phyloP scores from a whole-genome alignment of 1,284 basidiomycete species.

The Tilletia indica region DNA sequence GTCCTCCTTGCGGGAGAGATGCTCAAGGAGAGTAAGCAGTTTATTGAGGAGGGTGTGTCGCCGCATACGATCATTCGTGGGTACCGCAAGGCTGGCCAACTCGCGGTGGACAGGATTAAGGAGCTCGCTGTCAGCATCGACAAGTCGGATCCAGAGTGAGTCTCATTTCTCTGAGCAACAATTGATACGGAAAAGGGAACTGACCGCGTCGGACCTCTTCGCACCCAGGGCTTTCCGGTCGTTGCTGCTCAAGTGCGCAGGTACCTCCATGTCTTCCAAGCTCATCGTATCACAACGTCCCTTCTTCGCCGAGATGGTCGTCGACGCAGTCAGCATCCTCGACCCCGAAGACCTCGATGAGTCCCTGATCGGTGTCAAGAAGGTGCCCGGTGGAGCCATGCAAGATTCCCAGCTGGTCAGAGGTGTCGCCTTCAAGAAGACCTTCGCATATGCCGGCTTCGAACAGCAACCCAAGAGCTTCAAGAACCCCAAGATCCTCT shows the following conservation, averaged over 20 bases:
- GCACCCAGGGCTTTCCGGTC: constrained; percentile 78
- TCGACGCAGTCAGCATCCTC: constrained; percentile 77
- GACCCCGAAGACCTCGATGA: constrained; percentile 94
- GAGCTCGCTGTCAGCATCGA: constrained; percentile 87
- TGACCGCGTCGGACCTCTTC: not conserved
- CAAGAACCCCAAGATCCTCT: constrained; percentile 81
- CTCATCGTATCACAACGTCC: constrained; percentile 98
- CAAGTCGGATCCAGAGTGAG: constrained; percentile 82
- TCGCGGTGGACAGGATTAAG: constrained; percentile 84
- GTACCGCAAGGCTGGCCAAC: constrained; percentile 71
- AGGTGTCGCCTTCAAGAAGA: constrained; percentile 99
- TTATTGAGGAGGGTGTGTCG: constrained; percentile 95
- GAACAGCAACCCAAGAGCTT: constrained; percentile 98
- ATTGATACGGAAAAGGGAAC: not conserved
- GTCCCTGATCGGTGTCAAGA: constrained; percentile 95
- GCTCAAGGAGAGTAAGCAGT: constrained; percentile 84
- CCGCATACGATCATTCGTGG: constrained; percentile 98
- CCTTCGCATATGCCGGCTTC: constrained; percentile 97
- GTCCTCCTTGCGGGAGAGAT: constrained; percentile 90
- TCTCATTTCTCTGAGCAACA: constrained; percentile 27
- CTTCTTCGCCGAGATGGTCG: constrained; percentile 98
- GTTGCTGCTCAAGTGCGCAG: constrained; percentile 90
- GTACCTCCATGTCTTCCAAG: constrained; percentile 99
- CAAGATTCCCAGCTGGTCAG: constrained; percentile 79
- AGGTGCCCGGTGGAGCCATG: constrained; percentile 97